Conservation (phyloP, 106 monocot genomes). For the Allium sativum region DNA sequence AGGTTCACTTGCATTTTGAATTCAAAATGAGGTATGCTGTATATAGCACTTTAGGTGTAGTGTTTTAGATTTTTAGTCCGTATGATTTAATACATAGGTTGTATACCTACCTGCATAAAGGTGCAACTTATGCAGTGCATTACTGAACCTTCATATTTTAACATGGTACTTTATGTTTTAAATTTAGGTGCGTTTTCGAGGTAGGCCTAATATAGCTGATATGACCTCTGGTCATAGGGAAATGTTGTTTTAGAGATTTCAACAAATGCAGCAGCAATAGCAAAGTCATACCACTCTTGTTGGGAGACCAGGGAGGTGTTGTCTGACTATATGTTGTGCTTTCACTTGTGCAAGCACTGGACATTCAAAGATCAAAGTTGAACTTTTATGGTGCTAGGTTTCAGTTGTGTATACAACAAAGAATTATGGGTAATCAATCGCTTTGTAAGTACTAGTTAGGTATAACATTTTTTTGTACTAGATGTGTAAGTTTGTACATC, state of each 20-base stretch:
- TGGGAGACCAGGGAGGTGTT: too few species aligned
- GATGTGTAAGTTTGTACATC: too few species aligned
- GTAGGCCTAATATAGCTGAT: conserved; percentile 88
- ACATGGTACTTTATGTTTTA: conserved; percentile 1
- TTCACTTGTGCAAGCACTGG: too few species aligned
- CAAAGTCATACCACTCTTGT: conserved; percentile 60
- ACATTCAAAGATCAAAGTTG: too few species aligned
- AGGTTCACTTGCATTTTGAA: conserved; percentile 52
- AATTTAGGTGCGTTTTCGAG: conserved; percentile 55
- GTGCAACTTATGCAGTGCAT: neutral
- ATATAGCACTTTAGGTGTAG: too few species aligned
- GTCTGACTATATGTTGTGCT: too few species aligned
- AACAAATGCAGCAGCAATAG: conserved; percentile 90
- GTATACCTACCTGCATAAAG: neutral
- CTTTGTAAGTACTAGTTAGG: too few species aligned
- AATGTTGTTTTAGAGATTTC: conserved; percentile 73
- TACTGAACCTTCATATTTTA: neutral
- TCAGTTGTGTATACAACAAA: too few species aligned
- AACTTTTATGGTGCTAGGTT: too few species aligned
- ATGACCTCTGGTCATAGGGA: conserved; percentile 95
- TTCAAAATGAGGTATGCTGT: conserved; percentile 49
- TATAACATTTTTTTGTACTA: too few species aligned
- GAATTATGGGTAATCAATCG: too few species aligned
- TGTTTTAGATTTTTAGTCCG: too few species aligned
- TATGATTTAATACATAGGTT: neutral